Percentiles rank a stretch among this genome's conserved stretches.
phyloP scores from a whole-genome alignment of 306 rosid species.

The Castanea crenata region DNA sequence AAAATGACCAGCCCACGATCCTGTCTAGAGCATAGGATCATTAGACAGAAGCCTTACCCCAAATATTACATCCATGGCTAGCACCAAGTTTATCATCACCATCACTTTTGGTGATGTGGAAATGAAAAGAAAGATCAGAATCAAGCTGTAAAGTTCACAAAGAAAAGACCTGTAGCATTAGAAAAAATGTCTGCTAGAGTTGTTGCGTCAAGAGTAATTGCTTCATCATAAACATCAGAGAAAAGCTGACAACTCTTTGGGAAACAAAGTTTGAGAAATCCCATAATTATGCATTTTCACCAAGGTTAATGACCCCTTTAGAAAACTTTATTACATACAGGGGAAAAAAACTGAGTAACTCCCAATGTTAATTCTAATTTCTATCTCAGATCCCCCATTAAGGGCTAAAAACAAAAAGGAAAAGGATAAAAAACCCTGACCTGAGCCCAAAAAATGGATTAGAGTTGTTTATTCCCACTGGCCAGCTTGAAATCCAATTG shows the following conservation, averaged over 20 bases:
- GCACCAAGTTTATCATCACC: neutral
- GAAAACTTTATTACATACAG: neutral
- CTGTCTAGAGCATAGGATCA: too few relatives aligned
- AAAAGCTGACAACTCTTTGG: neutral
- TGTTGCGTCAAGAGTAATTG: too few relatives aligned
- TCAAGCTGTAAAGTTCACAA: neutral
- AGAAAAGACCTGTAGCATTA: neutral
- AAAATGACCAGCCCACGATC: too few relatives aligned
- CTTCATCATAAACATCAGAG: neutral
- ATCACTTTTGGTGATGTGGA: neutral
- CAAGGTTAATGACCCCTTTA: neutral
- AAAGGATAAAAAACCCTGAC: neutral
- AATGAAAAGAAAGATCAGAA: neutral
- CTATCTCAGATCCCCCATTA: neutral
- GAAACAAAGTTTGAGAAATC: neutral
- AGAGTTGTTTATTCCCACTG: neutral
- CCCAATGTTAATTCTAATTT: neutral
- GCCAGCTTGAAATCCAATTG: constrained; percentile 7
- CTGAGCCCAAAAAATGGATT: neutral
- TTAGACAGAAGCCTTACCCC: too few relatives aligned
- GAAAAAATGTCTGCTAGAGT: neutral
- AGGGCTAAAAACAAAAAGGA: neutral
- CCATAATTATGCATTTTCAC: neutral
- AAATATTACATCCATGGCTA: neutral
- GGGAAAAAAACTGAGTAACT: neutral